Percentiles rank a stretch among this genome's conserved stretches.
Evolutionary conservation across 148 eudicot genomes (phyloP).

Genomic region (Diospyros lotus): DNA sequence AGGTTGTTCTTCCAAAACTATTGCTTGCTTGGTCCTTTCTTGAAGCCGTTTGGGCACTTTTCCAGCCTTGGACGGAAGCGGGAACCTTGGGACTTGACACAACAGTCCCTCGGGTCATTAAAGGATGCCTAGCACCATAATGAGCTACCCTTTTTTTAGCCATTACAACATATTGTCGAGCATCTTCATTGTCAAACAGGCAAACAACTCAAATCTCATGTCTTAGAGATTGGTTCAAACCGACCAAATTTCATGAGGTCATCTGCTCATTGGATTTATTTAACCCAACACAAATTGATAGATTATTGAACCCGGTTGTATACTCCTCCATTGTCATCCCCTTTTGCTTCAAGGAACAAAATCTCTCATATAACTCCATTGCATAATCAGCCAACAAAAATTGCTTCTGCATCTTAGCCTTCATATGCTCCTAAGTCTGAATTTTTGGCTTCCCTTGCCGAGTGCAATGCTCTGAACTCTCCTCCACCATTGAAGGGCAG

Average conservation of each 20-base stretch:
- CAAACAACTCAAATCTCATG: not conserved
- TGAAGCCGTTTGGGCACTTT: not conserved
- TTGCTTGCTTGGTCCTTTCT: not conserved
- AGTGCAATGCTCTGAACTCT: not conserved
- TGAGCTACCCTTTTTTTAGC: not conserved
- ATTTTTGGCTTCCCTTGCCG: not conserved
- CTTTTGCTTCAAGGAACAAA: not conserved
- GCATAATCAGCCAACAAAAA: not conserved
- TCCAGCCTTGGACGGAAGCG: not conserved
- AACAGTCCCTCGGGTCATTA: too few relatives aligned
- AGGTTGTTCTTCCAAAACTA: not conserved
- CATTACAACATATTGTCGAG: not conserved
- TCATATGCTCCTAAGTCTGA: not conserved
- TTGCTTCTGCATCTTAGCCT: not conserved
- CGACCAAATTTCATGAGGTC: not conserved
- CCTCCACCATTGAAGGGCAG: constrained; percentile 5
- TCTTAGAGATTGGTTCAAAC: not conserved
- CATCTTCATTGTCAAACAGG: not conserved
- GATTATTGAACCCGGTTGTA: not conserved
- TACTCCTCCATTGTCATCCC: not conserved
- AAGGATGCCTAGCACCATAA: not conserved
- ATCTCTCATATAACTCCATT: not conserved
- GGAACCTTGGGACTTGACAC: too few relatives aligned
- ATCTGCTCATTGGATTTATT: not conserved
- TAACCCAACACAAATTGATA: not conserved